Conservation (phyloP, 73 alveolate species). For the Paramecium tetraurelia region DNA sequence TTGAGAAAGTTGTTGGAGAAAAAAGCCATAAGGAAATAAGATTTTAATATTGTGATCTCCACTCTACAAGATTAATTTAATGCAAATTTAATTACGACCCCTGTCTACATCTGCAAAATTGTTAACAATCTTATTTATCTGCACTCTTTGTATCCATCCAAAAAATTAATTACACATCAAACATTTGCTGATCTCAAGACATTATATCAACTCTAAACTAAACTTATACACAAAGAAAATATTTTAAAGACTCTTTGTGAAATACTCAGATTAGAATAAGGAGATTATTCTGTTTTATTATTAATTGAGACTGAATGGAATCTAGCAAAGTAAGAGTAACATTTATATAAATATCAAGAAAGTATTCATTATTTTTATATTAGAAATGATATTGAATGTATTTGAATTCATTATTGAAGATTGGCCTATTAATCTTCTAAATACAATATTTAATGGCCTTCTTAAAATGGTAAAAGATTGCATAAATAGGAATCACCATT, state of each 20-base stretch:
- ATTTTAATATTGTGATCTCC: background rate
- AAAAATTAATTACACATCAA: background rate
- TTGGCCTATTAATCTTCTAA: background rate
- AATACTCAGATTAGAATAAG: background rate
- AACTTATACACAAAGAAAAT: background rate
- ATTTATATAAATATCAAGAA: background rate
- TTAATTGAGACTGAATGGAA: background rate
- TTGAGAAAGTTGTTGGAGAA: background rate
- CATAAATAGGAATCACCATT: background rate
- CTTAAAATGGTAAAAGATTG: background rate
- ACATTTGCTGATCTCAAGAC: background rate
- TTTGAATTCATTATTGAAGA: background rate
- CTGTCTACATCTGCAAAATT: background rate
- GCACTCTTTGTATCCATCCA: background rate
- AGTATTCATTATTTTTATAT: background rate
- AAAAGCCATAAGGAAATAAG: background rate
- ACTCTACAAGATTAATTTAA: background rate
- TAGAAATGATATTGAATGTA: background rate
- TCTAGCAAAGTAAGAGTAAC: background rate
- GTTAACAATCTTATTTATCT: background rate
- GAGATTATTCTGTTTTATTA: background rate
- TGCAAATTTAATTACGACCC: background rate
- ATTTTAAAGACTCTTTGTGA: background rate
- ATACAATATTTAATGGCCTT: background rate
- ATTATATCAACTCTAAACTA: background rate